Base-by-base conservation (phyloP, 345 rosid species). In the Angophora floribunda region DNA sequence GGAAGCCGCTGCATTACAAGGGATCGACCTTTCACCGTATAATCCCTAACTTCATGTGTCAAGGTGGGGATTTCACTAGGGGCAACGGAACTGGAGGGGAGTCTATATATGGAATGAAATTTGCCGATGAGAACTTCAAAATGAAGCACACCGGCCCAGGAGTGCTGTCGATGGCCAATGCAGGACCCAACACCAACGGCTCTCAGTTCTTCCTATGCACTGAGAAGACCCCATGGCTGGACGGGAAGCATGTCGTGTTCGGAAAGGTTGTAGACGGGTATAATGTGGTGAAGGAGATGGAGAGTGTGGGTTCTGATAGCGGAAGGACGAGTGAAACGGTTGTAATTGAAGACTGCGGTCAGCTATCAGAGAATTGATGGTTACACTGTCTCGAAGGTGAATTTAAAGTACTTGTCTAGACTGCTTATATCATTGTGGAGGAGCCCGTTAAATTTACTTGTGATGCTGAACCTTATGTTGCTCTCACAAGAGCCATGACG, bases 181-280 rank as follows among this genome's bases (percentile, higher is more conserved):
- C 98, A 14, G 98, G 98, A 36, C 93, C 95, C 9, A 88, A 95
- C 93, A 95, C 96, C 2, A 95, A 95, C 79, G 96, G 99, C 9
- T 96, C 98, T 79, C 99, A 97, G 92, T 97, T 97, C 92, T 97
- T 97, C n/a, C 96, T 96, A 45, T 96, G 99, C 86, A 96, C 98
- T 0, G 95, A 89, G 52, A 94, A 93, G 91, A 96, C 99, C 8
- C 5, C 94, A 0, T 95, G 99, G 99, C 97, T 96, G 7, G 98
- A 97, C 55, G 96, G 97, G 52, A 97, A 96, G 91, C 99, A 96
- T 26, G 98, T 96, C 28, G 98, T 96, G 82, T 96, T 97, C 19
- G 98, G 99, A 24, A 96, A 96, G 90, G 97, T 96, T 28, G 98
- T 97, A 2, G 96, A 96, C 28, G 99, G 98, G 24, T 94, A 94